Conservation (phyloP, 192 early-diverging fungal genomes). For the Kappamyces sp. region DNA sequence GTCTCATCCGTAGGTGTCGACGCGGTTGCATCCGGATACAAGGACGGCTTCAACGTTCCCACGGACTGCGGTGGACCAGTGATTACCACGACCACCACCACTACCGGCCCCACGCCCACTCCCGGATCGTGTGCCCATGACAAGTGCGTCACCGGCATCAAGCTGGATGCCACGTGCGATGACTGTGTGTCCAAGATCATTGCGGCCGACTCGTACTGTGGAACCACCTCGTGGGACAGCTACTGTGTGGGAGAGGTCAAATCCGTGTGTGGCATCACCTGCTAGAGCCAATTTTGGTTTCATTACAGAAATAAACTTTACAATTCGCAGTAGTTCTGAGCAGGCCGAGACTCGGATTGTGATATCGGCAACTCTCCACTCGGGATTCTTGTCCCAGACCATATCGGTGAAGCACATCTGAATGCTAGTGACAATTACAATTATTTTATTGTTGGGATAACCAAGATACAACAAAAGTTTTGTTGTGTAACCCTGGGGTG, state of each 20-base stretch:
- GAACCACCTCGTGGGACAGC: conserved; percentile 19
- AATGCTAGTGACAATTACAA: too few relatives aligned
- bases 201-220: conserved; percentile 24
- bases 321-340: not conserved
- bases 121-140: conserved; percentile 2
- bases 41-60: not conserved
- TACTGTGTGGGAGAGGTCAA: conserved; percentile 22
- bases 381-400: too few relatives aligned
- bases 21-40: conserved; percentile 1
- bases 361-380: too few relatives aligned
- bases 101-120: not conserved
- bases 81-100: not conserved
- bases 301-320: conserved; percentile 2
- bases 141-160: conserved; percentile 21
- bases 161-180: conserved; percentile 15
- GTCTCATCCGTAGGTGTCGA: not conserved
- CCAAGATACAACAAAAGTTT: too few relatives aligned
- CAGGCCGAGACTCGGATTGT: too few relatives aligned
- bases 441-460: too few relatives aligned
- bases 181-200: conserved; percentile 24
- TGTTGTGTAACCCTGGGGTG: too few relatives aligned
- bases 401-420: too few relatives aligned
- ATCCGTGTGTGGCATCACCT: conserved; percentile 10
- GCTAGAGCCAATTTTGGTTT: not conserved
- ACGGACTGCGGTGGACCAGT: not conserved